phyloP scores from a whole-genome alignment of 1,139 yeast genomes.

The Candida freyschussii region DNA sequence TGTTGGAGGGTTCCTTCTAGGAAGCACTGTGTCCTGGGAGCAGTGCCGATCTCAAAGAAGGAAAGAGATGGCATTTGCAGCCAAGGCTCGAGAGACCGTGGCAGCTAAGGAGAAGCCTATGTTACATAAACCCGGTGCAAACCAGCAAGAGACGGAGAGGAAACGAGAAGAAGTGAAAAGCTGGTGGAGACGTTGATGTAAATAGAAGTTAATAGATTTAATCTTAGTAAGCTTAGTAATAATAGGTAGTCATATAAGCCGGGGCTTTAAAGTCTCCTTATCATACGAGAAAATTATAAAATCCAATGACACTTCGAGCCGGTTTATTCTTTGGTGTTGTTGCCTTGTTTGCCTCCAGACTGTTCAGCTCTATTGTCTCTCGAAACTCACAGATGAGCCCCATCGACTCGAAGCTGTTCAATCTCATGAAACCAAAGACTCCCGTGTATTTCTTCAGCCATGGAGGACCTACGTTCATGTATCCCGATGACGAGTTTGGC shows the following conservation, averaged over 20 bases:
- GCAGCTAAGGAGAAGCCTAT: slow-evolving; percentile 40
- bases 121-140: slow-evolving; percentile 26
- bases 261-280: no score
- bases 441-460: slow-evolving; percentile 70
- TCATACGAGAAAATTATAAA: no score
- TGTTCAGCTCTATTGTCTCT: no score
- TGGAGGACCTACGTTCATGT: slow-evolving; percentile 76
- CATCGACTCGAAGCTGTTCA: no score
- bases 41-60: slow-evolving; percentile 76
- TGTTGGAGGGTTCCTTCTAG: slow-evolving; percentile 72
- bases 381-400: no score
- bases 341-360: no score
- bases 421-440: slow-evolving; percentile 17
- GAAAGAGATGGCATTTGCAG: slow-evolving; percentile 56
- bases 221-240: no score
- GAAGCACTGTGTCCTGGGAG: slow-evolving; percentile 87
- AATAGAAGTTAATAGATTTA: no score
- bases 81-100: slow-evolving; percentile 45
- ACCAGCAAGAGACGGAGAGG: slow-evolving; percentile 7
- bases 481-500: slow-evolving; percentile 39
- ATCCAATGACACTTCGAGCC: no score
- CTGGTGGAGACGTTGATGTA: slow-evolving; percentile 26
- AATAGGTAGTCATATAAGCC: no score
- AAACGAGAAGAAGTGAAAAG: slow-evolving; percentile 20
- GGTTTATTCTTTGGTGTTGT: no score